phyloP scores from a whole-genome alignment of 257 asterid species.

The Agastache rugosa region DNA sequence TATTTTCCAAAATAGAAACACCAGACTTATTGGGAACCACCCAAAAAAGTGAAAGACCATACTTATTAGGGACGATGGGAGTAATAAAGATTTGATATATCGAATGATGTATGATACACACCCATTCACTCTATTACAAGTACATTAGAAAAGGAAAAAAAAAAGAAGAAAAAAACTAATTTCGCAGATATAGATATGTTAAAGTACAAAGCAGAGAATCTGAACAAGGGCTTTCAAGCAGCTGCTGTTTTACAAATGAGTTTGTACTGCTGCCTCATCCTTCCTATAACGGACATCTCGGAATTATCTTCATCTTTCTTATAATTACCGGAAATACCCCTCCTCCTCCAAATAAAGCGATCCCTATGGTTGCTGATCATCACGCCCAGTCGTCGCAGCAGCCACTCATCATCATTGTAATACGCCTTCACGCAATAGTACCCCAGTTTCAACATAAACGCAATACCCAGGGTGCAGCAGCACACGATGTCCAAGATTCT shows the following conservation, averaged over 20 bases:
- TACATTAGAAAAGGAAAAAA: too few species aligned
- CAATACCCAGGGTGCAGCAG: background rate
- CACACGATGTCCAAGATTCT: background rate
- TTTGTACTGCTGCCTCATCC: conserved; percentile 23
- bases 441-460: conserved; percentile 1
- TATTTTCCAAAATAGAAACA: too few species aligned
- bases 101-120: too few species aligned
- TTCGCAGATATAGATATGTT: too few species aligned
- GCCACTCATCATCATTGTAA: conserved; percentile 1
- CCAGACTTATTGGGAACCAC: too few species aligned
- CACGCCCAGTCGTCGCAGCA: background rate
- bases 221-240: too few species aligned
- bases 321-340: background rate
- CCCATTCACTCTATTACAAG: too few species aligned
- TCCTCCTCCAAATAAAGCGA: background rate
- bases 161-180: too few species aligned
- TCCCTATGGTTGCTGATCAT: background rate
- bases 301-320: background rate
- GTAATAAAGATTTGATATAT: too few species aligned
- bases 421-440: conserved; percentile 21
- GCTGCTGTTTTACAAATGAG: background rate
- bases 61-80: too few species aligned
- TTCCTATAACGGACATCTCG: background rate
- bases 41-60: too few species aligned
- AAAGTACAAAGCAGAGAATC: too few species aligned